phyloP scores from a whole-genome alignment of 441 rosid species.

The Syzygium malaccense region DNA sequence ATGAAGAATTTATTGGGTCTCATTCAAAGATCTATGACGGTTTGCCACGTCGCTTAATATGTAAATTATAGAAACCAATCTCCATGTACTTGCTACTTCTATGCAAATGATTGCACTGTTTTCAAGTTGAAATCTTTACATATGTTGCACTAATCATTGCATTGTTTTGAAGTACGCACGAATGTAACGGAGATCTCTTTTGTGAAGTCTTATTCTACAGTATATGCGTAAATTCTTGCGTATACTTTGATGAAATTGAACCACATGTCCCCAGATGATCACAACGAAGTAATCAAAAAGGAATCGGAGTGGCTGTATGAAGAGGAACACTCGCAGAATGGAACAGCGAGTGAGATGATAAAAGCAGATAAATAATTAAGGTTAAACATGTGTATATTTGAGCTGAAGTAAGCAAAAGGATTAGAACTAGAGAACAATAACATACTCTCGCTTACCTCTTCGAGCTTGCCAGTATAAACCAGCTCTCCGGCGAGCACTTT shows the following conservation, averaged over 20 bases:
- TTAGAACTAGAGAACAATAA: neutral
- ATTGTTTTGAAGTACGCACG: neutral
- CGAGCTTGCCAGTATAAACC: constrained; percentile 48
- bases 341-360: neutral
- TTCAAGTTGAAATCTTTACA: neutral
- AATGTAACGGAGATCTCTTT: neutral
- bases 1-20: neutral
- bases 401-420: neutral
- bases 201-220: neutral
- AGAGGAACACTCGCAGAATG: neutral
- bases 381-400: too few species aligned
- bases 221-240: neutral
- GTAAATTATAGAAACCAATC: neutral
- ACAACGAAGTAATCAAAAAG: neutral
- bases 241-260: neutral
- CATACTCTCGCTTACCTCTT: neutral
- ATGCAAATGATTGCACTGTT: neutral
- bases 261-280: neutral
- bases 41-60: neutral
- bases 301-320: neutral
- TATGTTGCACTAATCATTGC: neutral
- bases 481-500: constrained; percentile 58
- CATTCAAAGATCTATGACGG: neutral
- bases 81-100: neutral
- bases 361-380: neutral